These are phyloP conservation scores for Microbotryum lychnidis-dioicae DNA, from an alignment of 1,284 basidiomycete genomes.

Conservation along the genomic window DNA sequence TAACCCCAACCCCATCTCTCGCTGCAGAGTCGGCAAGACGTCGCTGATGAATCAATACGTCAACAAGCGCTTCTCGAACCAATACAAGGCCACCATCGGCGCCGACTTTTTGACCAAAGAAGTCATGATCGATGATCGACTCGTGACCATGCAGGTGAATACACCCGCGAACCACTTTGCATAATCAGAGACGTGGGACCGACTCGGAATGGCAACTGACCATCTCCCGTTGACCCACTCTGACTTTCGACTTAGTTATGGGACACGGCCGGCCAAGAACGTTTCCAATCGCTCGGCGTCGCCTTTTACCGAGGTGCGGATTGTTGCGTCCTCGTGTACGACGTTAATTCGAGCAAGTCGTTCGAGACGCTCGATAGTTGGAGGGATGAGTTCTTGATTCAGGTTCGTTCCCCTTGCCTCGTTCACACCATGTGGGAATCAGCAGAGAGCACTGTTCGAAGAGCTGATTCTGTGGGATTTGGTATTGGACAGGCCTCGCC, in stretches of 20 bases:
- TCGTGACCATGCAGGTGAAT: constrained; percentile 95
- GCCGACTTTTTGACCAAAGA: constrained; percentile 77
- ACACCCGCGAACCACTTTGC: background rate
- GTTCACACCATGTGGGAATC: background rate
- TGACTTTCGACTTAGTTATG: constrained; percentile 57
- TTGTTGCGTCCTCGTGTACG: constrained; percentile 98
- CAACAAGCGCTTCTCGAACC: constrained; percentile 98
- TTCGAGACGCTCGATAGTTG: constrained; percentile 97
- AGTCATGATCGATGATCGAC: constrained; percentile 94
- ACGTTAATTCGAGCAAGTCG: constrained; percentile 96
- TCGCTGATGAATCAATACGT: constrained; percentile 99
- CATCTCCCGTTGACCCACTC: background rate
- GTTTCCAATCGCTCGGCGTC: constrained; percentile 96
- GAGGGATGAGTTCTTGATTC: constrained; percentile 95
- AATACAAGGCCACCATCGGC: constrained; percentile 85
- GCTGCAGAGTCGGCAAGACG: constrained; percentile 90
- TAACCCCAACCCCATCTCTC: background rate
- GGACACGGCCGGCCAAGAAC: constrained; percentile 99
- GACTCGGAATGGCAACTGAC: background rate
- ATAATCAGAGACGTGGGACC: too few relatives aligned
- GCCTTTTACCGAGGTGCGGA: constrained; percentile 99
- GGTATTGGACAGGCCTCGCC: constrained; percentile 64
- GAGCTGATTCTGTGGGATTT: too few relatives aligned
- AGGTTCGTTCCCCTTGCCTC: constrained; percentile 37
- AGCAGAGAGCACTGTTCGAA: too few relatives aligned